phyloP scores from a whole-genome alignment of 2,329 filamentous ascomycete genomes.

The Septoria petroselini region DNA sequence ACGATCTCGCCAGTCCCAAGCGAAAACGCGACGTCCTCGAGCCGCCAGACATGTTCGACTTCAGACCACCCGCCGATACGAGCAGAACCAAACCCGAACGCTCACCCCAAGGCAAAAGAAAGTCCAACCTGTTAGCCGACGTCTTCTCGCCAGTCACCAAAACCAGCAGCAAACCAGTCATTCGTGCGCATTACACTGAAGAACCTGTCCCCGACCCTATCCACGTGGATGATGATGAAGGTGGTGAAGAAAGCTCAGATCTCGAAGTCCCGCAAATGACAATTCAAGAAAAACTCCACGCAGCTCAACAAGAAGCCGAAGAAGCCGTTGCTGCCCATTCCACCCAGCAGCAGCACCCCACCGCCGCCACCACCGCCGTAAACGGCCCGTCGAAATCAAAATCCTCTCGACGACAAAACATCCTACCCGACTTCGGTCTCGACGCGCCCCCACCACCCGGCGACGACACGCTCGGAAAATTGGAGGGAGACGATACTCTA shows the following conservation, averaged over 20 bases:
- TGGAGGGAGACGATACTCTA: conserved; percentile 28
- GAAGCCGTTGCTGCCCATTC: conserved; percentile 36
- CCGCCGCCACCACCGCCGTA: no score
- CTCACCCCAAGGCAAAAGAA: not conserved
- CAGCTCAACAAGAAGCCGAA: conserved; percentile 46
- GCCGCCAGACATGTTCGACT: conserved; percentile 39
- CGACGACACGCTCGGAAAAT: conserved; percentile 22
- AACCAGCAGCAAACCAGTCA: conserved; percentile 16
- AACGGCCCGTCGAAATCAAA: conserved; percentile 5
- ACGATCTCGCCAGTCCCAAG: conserved; percentile 26
- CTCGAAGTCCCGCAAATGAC: conserved; percentile 36
- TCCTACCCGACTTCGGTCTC: conserved; percentile 21
- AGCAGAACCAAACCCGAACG: conserved; percentile 3
- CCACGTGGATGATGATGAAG: no score
- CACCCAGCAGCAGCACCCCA: not conserved
- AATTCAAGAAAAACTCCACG: conserved; percentile 48
- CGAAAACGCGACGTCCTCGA: conserved; percentile 35
- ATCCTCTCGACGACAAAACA: conserved; percentile 10
- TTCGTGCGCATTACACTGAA: not conserved
- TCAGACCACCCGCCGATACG: conserved; percentile 29
- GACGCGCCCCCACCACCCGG: conserved; percentile 28
- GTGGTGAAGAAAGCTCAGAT: conserved; percentile 38
- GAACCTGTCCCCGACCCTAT: conserved; percentile 12
- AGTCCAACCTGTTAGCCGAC: not conserved
- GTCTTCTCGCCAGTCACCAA: conserved; percentile 8